Base-by-base conservation (phyloP, 331 rosid species). In the Malus hybrid region DNA sequence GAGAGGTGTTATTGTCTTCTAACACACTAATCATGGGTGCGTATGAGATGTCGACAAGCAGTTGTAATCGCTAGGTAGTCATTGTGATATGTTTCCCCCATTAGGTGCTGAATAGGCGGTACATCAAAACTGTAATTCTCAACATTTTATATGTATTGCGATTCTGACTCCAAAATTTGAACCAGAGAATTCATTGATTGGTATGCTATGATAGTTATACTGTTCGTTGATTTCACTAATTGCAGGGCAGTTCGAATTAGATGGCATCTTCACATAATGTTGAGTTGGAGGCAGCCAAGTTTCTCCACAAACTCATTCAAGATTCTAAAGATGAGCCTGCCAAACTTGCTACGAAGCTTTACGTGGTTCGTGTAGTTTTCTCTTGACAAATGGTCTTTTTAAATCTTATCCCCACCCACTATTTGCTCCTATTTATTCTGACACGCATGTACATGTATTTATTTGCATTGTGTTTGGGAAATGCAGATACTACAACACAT, bases 301-400 rank as follows among this genome's bases (percentile, higher is more conserved):
- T 95, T 87, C 89, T 95, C 77, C 98, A 95, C 84, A 92, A 95
- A 76, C 98, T 95, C 73, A 95, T 95, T 78, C 98, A 92, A 79
- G 99, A 92, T 77, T 95, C 99, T 68, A 95, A 83, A 75, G 97
- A 95, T 67, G 99, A 95, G 89, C 99, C 99, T 44, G 93, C 89
- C 24, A 92, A 95, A 85, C 73, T 95, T 85, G 99, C 99, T 65
- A 92, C 98, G 52, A 95, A 95, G 81, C 98, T 95, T 57, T 88
- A 87, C 4, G 97, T 95, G 96, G 99, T 95, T 77, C 6, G 96
- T 88, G 79, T 60, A 59, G 83, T 54, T 81, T 78, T 69, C 74
- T 79, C 71, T 61, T 9, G 15, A 32, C 42, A 44, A 42, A 48
- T n/a, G 8, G 59, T 54, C 31, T 77, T 50, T 29, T 16, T 22